Base-by-base conservation (phyloP, 2,329 filamentous ascomycete genomes). In the Orbilia quercus region DNA sequence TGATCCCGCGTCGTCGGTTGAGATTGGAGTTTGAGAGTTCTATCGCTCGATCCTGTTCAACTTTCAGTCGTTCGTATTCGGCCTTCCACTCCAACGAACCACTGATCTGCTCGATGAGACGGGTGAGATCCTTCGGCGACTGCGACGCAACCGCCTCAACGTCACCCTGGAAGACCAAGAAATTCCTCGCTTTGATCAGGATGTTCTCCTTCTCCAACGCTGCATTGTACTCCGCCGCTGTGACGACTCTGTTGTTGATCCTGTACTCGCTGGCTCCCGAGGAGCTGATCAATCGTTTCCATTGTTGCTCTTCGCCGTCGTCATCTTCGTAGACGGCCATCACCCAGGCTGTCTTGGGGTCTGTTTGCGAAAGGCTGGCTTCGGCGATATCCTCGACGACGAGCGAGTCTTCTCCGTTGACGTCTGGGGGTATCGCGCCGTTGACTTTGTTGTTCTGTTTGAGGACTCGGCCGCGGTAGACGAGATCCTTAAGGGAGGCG, bases 321-420 rank as follows among this genome's bases (percentile, higher is more conserved):
- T 99, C 95, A 79, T 99, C 95, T 80, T 97, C 93, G 81, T 98
- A 99, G 14, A 99, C 94, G 28, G 95, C 95, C 92, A 97, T 98
- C 12, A 99, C 96, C 94, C 94, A 99, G 1, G 95, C 96, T 1
- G 89, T 95, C 80, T 93, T 95, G 0, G 95, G 95, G 78, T 99
- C 94, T 76, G 88, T 87, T 36, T 87, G 89, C n/a, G 87, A 89
- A 62, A 88, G 85, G 62, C 87, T 85, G 75, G 89, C 86, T 5
- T 74, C 70, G 16, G 84, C 84, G 20, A 84, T 81, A 40, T 84
- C 84, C 36, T 86, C 84, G 36, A 86, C 88, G 58, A 89, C 87
- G 34, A 84, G 85, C 18, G 85, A 85, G 40, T 86, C 83, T 60
- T 87, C 83, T 23, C 87, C 89, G 75, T 90, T 88, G 18, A 84